phyloP scores from a whole-genome alignment of 2,329 filamentous ascomycete species.

The Sporothrix schenckii region DNA sequence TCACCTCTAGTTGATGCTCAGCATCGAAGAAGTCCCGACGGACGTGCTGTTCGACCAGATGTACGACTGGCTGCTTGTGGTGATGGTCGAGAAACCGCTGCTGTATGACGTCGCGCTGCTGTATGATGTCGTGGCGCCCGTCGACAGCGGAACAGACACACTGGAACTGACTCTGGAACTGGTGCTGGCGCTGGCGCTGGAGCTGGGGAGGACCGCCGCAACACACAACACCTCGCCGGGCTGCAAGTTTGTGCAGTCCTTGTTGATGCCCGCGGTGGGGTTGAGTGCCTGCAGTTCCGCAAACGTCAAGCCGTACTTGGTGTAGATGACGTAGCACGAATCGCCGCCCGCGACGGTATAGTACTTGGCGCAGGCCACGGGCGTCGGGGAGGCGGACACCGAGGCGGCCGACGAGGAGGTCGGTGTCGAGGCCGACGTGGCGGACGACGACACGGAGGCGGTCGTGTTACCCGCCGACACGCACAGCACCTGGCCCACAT shows the following conservation, averaged over 20 bases:
- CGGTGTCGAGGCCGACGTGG: constrained; percentile 6
- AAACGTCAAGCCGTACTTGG: background rate
- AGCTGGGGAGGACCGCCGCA: background rate
- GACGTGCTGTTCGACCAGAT: background rate
- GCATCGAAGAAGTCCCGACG: background rate
- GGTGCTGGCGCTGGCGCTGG: no score
- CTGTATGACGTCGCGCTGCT: background rate
- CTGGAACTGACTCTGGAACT: background rate
- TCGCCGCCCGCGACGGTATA: background rate
- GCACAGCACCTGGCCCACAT: background rate
- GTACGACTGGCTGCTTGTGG: constrained; percentile 4
- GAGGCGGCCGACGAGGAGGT: background rate
- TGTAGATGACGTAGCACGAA: constrained; percentile 1
- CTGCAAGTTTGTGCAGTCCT: constrained; percentile 4
- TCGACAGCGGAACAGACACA: background rate
- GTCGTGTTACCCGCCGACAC: background rate
- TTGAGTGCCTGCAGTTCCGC: background rate
- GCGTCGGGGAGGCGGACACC: background rate
- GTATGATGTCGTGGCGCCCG: background rate
- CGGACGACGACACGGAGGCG: background rate
- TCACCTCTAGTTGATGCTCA: background rate
- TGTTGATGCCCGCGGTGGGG: background rate
- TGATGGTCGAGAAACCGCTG: constrained; percentile 15
- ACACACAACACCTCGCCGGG: constrained; percentile 15
- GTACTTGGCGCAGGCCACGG: background rate